A percentile compares a stretch with the other conserved stretches of the same genome.
Conservation (phyloP, 2,329 filamentous ascomycete genomes). For the Thelonectria discophora region DNA sequence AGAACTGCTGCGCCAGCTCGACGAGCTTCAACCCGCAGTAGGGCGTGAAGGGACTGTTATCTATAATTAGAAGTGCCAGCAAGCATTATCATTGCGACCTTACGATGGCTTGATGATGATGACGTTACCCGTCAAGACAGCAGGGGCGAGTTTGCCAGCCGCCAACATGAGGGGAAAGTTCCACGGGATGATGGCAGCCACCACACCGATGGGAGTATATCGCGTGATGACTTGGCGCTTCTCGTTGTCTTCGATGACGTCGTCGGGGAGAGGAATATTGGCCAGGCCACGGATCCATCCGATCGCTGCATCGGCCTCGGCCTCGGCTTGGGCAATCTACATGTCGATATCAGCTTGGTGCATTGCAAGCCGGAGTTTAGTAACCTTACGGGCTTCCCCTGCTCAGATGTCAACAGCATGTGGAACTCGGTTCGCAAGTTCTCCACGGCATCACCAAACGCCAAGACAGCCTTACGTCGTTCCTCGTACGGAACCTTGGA, state of each 20-base stretch:
- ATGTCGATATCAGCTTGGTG: rapidly evolving
- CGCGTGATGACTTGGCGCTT: conserved; percentile 43
- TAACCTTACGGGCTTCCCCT: conserved; percentile 43
- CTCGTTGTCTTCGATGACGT: conserved; percentile 51
- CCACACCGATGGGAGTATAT: conserved; percentile 54
- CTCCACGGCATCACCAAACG: conserved; percentile 41
- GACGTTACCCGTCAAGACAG: conserved; percentile 64
- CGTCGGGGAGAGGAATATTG: conserved; percentile 45
- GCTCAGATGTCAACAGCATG: conserved; percentile 39
- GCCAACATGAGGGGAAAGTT: conserved; percentile 65
- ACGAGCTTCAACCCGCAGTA: conserved; percentile 67
- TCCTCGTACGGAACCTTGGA: conserved; percentile 38
- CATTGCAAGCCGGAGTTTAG: neutral
- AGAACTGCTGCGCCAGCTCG: conserved; percentile 65
- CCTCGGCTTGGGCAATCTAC: conserved; percentile 36
- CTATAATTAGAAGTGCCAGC: rapidly evolving
- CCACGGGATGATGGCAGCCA: conserved; percentile 62
- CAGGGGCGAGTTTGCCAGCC: conserved; percentile 64
- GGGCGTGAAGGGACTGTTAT: conserved; percentile 58
- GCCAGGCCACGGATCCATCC: conserved; percentile 44
- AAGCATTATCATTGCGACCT: neutral
- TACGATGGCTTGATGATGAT: conserved; percentile 65
- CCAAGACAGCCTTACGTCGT: conserved; percentile 33
- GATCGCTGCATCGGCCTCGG: conserved; percentile 38
- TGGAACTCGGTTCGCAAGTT: conserved; percentile 32